A percentile compares a stretch with the other conserved stretches of the same genome.
phyloP scores from a whole-genome alignment of 2,329 filamentous ascomycete species.

The Aplosporella prunicola region DNA sequence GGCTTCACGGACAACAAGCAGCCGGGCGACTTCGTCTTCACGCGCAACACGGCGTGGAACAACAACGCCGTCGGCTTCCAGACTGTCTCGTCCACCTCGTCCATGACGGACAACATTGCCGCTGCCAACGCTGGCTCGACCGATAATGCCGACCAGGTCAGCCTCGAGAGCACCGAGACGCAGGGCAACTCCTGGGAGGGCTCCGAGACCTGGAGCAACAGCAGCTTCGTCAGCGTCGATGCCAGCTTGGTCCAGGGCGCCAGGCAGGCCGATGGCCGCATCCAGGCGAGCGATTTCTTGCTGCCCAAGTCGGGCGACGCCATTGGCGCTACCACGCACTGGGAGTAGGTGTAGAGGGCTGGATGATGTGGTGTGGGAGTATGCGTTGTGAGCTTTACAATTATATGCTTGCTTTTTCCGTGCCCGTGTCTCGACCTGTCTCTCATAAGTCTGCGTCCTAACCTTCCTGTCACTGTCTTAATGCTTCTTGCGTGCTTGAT shows the following conservation, averaged over 20 bases:
- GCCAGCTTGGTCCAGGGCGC: slow-evolving; percentile 27
- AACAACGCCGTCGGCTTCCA: slow-evolving; percentile 36
- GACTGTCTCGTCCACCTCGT: slow-evolving; percentile 26
- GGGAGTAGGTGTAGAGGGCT: no score
- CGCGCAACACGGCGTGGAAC: slow-evolving; percentile 39
- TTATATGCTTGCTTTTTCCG: no score
- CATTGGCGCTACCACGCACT: slow-evolving; percentile 33
- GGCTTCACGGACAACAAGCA: slow-evolving; percentile 41
- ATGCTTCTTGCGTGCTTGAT: no score
- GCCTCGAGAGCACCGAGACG: slow-evolving; percentile 14
- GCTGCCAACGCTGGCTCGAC: slow-evolving; percentile 23
- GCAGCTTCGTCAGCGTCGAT: slow-evolving; percentile 31
- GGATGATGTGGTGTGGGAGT: no score
- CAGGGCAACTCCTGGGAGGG: slow-evolving; percentile 38
- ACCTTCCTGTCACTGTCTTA: no score
- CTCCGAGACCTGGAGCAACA: slow-evolving; percentile 30
- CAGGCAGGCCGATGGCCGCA: slow-evolving; percentile 30
- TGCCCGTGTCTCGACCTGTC: no score
- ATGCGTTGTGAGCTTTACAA: no score
- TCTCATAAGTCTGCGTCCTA: no score
- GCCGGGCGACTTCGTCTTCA: slow-evolving; percentile 31
- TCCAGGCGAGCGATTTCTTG: slow-evolving; percentile 35
- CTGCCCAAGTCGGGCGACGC: slow-evolving; percentile 28
- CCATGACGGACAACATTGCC: slow-evolving; percentile 33
- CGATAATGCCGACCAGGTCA: slow-evolving; percentile 16